Evolutionary conservation across 345 rosid species (phyloP), one percentile per base, ranked within the genome.

Genomic region (Adansonia digitata): DNA sequence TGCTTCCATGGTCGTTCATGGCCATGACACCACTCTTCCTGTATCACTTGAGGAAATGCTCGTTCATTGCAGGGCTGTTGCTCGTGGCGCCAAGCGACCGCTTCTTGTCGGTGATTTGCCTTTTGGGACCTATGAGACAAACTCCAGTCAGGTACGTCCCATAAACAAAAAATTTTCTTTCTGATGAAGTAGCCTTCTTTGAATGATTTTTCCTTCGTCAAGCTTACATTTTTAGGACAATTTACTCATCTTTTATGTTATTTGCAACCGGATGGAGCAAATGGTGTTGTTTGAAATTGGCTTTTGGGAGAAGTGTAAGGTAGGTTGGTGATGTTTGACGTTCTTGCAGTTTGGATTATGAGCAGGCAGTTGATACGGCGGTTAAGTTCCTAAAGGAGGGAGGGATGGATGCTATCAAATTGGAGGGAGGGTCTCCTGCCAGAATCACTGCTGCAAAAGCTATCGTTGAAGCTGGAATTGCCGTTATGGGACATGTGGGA

Each of bases 401-500:
- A 75, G 94, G 90, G 40, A 90, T 95, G 98, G 94, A 93, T 79
- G 98, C 97, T 0, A 88, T 95, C 74, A 95, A 93, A 75, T 78
- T 95, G 63, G 99, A 95, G 88, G 98, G 97, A 77, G 99, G 97
- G 10, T 82, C 96, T 0, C 78, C 88, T 29, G 87, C 98, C 0
- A 88, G 99, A 77, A 89, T 93, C 74, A 84, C 89, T 6, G 91
- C 98, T 3, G 96, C 98, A 0, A 95, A 83, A 79, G 87, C 91
- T 5, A 93, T 95, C 64, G 98, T 91, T 4, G 99, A 93, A 82
- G 93, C 97, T 27, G 97, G 99, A 70, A 93, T 90, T 70, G 97
- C 98, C 0, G 99, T 95, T 75, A 91, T 93, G 84, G 98, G 99
- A 18, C 99, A 91, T 84, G 98, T 93, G 18, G 97, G 99, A 1